Base-by-base conservation (phyloP, 306 rosid species). In the Bauhinia variegata region DNA sequence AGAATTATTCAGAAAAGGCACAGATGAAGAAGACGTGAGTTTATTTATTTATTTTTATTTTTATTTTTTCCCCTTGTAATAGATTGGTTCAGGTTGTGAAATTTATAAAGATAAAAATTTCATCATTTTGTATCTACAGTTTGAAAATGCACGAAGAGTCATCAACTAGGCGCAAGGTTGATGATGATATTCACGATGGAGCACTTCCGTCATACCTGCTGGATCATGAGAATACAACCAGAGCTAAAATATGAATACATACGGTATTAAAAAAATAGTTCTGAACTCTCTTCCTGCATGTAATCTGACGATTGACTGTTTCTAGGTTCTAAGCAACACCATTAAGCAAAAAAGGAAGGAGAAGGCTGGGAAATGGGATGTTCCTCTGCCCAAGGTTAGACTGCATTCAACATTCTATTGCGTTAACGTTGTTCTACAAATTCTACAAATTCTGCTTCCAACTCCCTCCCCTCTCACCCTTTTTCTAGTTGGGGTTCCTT, bases 21-120 rank as follows among this genome's bases (percentile, higher is more conserved):
- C 77, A 61, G 79, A 85, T 88, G 97, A 91, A 88, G 86, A 88
- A 77, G 56, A 91, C 97, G 97, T 91, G 79, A 86, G 97, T n/a
- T n/a, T n/a, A n/a, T n/a, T n/a, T n/a, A n/a, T n/a, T n/a, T n/a
- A n/a, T n/a, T n/a, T n/a, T n/a, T n/a, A n/a, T n/a, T n/a, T n/a
- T n/a, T n/a, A n/a, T n/a, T n/a, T n/a, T n/a, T n/a, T n/a, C n/a
- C n/a, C n/a, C n/a, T n/a, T 2, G 4, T 8, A 39, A 7, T 34
- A 4, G 17, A 53, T 43, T 34, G 30, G 46, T 43, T 42, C 41
- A 32, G 8, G 43, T 12, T 60, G 42, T 54, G 23, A 59, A 68
- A 51, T 74, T 63, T 48, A n/a, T 23, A 18, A n/a, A 28, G 55
- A 60, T 51, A 61, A 32, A 5, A 12, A 34, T 60, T 66, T 23